Base-by-base conservation (phyloP, 768 basidiomycete genomes). In the Amanita muscaria region DNA sequence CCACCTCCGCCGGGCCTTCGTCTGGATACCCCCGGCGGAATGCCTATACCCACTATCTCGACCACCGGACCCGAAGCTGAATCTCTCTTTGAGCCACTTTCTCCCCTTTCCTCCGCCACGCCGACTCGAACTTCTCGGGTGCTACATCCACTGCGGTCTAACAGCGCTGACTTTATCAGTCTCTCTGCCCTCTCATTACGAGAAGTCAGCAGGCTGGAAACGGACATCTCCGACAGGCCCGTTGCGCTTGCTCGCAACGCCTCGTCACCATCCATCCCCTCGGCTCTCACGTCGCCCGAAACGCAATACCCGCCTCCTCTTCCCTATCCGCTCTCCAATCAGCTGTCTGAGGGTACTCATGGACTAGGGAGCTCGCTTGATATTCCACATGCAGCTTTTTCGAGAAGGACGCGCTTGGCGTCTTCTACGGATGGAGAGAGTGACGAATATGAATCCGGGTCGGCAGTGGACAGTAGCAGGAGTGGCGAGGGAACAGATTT, bases 21-120 rank as follows among this genome's bases (percentile, higher is more conserved):
- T 39, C 37, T 22, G 5, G 32, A 24, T 21, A 62, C 66, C 2
- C 72, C 66, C 29, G 67, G 62, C 11, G 68, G 69, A 0, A 52
- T 73, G 21, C 64, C 70, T 1, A 75, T 82, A 39, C 80, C 79
- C 12, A 63, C 56, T 6, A 79, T 81, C 47, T 71, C 73, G 4
- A 78, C 74, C 2, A 70, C 72, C 5, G 68, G 58, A 3, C 71
- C 74, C 1, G 68, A n/a, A n/a, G n/a, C n/a, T n/a, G n/a, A 68
- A 31, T 63, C 67, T 3, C 66, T 66, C 19, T 50, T 56, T 37
- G 52, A 36, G 52, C 58, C 14, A 49, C 56, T 16, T 51, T 47
- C 15, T 54, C 58, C 40, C 18, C 29, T 19, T 27, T 49, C 22
- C 57, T 10, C 47, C 55, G 44, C n/a, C 53, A 57, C 40, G 19